Percentiles rank a stretch among this genome's conserved stretches.
Evolutionary conservation across 306 rosid genomes (phyloP).

Genomic region (Malus fusca): DNA sequence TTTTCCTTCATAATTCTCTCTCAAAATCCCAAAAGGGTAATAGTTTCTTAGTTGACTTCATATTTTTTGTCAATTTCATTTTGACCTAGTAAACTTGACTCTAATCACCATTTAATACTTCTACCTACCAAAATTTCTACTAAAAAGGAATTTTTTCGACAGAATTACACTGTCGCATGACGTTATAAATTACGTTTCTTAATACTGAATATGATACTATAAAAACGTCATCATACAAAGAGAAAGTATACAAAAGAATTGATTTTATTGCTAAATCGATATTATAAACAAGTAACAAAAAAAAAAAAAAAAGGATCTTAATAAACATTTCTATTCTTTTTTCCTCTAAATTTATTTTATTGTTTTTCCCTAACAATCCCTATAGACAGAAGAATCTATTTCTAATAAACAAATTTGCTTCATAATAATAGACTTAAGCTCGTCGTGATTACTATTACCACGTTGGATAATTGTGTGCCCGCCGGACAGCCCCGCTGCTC

Average conservation of each 20-base stretch:
- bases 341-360: not conserved
- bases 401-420: constrained; percentile 48
- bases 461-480: constrained; percentile 40
- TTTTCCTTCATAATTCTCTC: not conserved
- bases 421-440: constrained; percentile 40
- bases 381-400: constrained; percentile 72
- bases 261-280: constrained; percentile 19
- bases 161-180: accelerated
- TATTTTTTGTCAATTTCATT: not conserved
- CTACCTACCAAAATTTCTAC: not conserved
- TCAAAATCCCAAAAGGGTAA: too few species aligned
- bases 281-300: constrained; percentile 35
- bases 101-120: not conserved
- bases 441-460: constrained; percentile 29
- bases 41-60: not conserved
- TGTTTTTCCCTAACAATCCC: constrained; percentile 46
- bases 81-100: not conserved
- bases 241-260: not conserved
- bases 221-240: constrained; percentile 2
- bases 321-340: constrained; percentile 3
- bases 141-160: not conserved
- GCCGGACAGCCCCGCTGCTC: constrained; percentile 22
- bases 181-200: too few species aligned
- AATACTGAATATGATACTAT: not conserved
- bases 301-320: not conserved